Evolutionary conservation across 2,329 filamentous ascomycete genomes (phyloP), one percentile per base, ranked within the genome.

Genomic region (Pseudovirgaria hyperparasitica): DNA sequence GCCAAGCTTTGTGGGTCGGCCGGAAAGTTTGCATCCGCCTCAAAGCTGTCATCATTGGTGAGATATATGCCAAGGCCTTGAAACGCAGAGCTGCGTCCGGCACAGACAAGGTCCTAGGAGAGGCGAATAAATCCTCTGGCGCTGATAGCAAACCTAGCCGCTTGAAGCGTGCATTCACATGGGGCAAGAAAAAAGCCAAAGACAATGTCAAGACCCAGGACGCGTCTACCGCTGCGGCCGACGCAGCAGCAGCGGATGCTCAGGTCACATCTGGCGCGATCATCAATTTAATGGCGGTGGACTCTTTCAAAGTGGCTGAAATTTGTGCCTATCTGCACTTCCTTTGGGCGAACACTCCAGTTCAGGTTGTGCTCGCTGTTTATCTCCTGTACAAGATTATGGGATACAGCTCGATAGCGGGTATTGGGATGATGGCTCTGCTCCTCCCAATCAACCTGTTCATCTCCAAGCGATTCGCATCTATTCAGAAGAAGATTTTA

Each of bases 231-330:
- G 34, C 36, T 20, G 32, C 38, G 10, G 40, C 44, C 15, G 43
- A 46, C 25, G 35, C 45, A 1, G 41, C 43, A 9, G 49, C 52
- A 10, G 39, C 52, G 17, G 76, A 84, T 35, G 70, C 78, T 31
- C 84, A 92, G 57, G 87, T 85, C 20, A 94, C 90, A 34, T 68
- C 92, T 26, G 90, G 92, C 36, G 92, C 90, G n/a, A 94, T 98
- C 45, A 98, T 98, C 62, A 98, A 96, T 54, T 65, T 98, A 39
- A 98, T 98, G 90, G 92, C 90, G 8, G 92, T 98, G 21, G 92
- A 98, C 61, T 94, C 87, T 25, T 96, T 96, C 72, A 98, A 98
- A 59, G 84, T 98, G 29, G 81, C 82, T 35, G 90, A 98, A 50
- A 77, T 93, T 32, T 90, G 84, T 19, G 81, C 87, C 0, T 98